Percentiles rank a stretch among this genome's conserved stretches.
Conservation (phyloP, 2,329 filamentous ascomycete species). For the Penicillium verrucosum region DNA sequence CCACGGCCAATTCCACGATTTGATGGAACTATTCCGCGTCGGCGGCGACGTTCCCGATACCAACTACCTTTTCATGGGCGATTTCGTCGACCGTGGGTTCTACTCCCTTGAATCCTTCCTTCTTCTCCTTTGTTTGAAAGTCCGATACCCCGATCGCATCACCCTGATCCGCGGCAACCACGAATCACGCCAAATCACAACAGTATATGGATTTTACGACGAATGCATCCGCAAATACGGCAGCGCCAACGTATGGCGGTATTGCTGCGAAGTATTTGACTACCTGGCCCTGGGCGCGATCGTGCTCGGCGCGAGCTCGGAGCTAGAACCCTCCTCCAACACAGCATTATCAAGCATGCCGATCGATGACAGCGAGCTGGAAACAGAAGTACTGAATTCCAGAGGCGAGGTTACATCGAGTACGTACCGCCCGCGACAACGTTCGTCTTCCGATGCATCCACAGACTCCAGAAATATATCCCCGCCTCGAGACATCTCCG, state of each 20-base stretch:
- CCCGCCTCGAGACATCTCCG: conserved; percentile 42
- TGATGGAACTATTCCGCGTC: conserved; percentile 95
- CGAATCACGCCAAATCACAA: conserved; percentile 73
- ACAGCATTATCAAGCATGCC: conserved; percentile 51
- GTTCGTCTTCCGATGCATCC: conserved; percentile 33
- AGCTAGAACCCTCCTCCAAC: conserved; percentile 57
- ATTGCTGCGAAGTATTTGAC: conserved; percentile 74
- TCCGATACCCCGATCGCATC: conserved; percentile 71
- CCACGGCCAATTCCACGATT: conserved; percentile 91
- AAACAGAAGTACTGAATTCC: conserved; percentile 90
- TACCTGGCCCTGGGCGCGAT: conserved; percentile 71
- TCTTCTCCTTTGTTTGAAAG: conserved; percentile 91
- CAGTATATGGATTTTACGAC: conserved; percentile 76
- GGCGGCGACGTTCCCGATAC: conserved; percentile 92
- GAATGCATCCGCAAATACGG: conserved; percentile 75
- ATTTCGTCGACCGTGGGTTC: conserved; percentile 97
- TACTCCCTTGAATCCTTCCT: conserved; percentile 97
- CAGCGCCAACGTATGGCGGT: conserved; percentile 75
- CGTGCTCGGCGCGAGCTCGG: conserved; percentile 75
- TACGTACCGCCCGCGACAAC: conserved; percentile 36
- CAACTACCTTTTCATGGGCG: conserved; percentile 97
- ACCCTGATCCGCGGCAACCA: conserved; percentile 73
- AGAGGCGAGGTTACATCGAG: conserved; percentile 71
- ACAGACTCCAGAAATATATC: conserved; percentile 39
- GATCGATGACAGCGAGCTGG: conserved; percentile 67